phyloP scores from a whole-genome alignment of 2,329 filamentous ascomycete species.

The Stromatinia cepivora region DNA sequence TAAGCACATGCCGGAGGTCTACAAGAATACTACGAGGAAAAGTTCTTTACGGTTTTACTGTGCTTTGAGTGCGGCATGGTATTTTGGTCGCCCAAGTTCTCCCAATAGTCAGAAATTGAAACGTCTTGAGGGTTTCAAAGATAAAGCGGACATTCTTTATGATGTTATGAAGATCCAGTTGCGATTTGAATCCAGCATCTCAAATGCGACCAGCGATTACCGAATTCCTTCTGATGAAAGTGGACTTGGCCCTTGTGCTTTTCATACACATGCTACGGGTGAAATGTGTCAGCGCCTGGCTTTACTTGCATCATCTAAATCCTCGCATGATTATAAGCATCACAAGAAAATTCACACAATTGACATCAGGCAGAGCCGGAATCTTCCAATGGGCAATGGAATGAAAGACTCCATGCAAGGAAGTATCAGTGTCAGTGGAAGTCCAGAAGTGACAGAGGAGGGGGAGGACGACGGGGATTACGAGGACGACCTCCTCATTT shows the following conservation, averaged over 20 bases:
- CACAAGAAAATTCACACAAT: too few species aligned
- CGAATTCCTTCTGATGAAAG: background rate
- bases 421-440: background rate
- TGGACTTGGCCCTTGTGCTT: constrained; percentile 10
- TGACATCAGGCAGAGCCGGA: background rate
- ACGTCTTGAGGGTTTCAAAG: constrained; percentile 1
- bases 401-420: background rate
- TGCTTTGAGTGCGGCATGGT: constrained; percentile 14
- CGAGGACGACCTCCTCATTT: background rate
- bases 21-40: constrained; percentile 14
- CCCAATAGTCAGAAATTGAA: background rate
- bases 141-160: constrained; percentile 18
- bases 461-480: background rate
- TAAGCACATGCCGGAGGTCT: constrained; percentile 15
- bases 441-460: background rate
- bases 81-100: constrained; percentile 1
- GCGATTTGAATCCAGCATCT: constrained; percentile 8
- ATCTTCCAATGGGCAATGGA: background rate
- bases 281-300: background rate
- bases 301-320: background rate
- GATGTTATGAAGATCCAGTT: constrained; percentile 11
- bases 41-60: constrained; percentile 12
- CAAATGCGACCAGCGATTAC: constrained; percentile 7
- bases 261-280: constrained; percentile 12
- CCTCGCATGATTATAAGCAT: too few species aligned